Evolutionary conservation across 1,139 yeast species (phyloP), one percentile per base, ranked within the genome.

Genomic region (Hyphopichia buzzinii): DNA sequence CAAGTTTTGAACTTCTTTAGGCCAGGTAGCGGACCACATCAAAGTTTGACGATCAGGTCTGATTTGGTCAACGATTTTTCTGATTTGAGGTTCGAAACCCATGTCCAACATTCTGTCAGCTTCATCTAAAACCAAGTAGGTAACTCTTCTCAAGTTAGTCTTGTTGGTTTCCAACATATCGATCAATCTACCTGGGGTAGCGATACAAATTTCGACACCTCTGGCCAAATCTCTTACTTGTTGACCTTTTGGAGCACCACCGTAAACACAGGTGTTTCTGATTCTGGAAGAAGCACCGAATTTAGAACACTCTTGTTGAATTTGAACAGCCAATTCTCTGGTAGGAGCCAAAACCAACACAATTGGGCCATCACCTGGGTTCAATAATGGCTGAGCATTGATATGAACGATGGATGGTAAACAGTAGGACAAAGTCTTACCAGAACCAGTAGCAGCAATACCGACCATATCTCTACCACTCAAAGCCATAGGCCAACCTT

Each of bases 11-110:
- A 92, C 97, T 66, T 88, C 95, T 77, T 89, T 89, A 57, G 98
- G 98, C 98, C 98, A 92, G 39, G 98, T 92, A 51, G 98, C 98
- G 48, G 97, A 89, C 97, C 97, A 92, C 97, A 92, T 87, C 59
- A 92, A 78, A 43, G 98, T 92, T 74, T 92, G 98, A 72, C 96
- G 85, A 64, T 89, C 96, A 44, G 96, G 96, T 71, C 96, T 83
- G 59, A 88, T 88, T 74, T 87, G 96, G 56, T 87, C 95, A 50
- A 89, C 88, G 64, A 88, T 89, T 71, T 87, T 87, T 74, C 96
- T 80, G 65, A 88, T 88, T 73, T 87, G 96, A 48, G 96, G 96
- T 72, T 88, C 97, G 64, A 88, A 88, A 59, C 96, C 97, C 96
- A 88, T 88, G 73, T 89, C 96, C 71, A 88, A 79, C 94, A 85